A percentile compares a stretch with the other conserved stretches of the same genome.
phyloP scores from a whole-genome alignment of 805 yeast genomes.

The Starmerella stellata region DNA sequence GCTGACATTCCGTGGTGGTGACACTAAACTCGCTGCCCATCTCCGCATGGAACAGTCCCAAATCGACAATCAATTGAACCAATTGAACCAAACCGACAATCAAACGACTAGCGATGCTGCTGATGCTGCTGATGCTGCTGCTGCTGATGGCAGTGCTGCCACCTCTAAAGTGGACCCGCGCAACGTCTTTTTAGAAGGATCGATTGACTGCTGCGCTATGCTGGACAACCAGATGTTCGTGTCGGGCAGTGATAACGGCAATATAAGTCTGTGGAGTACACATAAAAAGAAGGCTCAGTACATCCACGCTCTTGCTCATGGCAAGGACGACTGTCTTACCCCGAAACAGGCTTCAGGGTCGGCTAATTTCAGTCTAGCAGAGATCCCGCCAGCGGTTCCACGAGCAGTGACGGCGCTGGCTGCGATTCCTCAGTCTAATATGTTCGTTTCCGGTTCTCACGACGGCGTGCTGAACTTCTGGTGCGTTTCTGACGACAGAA shows the following conservation, averaged over 20 bases:
- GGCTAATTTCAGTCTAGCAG: slow-evolving; percentile 15
- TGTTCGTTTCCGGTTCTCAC: slow-evolving; percentile 80
- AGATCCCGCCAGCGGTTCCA: slow-evolving; percentile 55
- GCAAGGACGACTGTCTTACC: slow-evolving; percentile 34
- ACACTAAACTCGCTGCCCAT: slow-evolving; percentile 26
- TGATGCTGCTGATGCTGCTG: slow-evolving; percentile 1
- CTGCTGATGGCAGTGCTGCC: too few species aligned
- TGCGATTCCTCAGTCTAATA: slow-evolving; percentile 69
- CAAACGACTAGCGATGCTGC: too few species aligned
- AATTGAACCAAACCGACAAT: neutral
- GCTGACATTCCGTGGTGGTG: slow-evolving; percentile 85
- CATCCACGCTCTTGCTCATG: slow-evolving; percentile 60
- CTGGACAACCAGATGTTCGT: slow-evolving; percentile 81
- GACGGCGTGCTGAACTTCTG: slow-evolving; percentile 62
- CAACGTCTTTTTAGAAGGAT: slow-evolving; percentile 40
- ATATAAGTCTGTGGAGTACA: slow-evolving; percentile 71
- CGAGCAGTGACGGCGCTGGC: slow-evolving; percentile 69
- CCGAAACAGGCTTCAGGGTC: slow-evolving; percentile 39
- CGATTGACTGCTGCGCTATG: slow-evolving; percentile 80
- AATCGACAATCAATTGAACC: slow-evolving; percentile 17
- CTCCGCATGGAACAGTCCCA: neutral
- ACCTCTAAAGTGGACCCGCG: too few species aligned
- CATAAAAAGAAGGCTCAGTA: slow-evolving; percentile 75
- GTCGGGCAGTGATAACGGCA: slow-evolving; percentile 92
- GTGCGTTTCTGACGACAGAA: slow-evolving; percentile 48